phyloP scores from a whole-genome alignment of 2,329 filamentous ascomycete species.

The Exophiala dermatitidis region DNA sequence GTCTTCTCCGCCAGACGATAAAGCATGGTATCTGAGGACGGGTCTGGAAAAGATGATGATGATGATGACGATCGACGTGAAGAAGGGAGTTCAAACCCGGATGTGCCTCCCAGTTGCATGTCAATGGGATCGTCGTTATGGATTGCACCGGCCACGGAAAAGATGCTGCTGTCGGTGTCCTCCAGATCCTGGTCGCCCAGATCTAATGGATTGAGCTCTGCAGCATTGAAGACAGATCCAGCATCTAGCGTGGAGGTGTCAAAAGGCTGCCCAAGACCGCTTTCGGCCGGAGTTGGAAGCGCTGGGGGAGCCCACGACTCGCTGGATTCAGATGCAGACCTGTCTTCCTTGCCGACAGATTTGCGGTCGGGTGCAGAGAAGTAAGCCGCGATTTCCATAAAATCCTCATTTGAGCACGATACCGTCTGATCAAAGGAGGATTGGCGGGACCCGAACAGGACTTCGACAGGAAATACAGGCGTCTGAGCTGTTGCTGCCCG shows the following conservation, averaged over 20 bases:
- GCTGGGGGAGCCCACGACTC: neutral
- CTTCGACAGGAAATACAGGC: neutral
- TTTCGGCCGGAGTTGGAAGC: neutral
- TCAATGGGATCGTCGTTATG: neutral
- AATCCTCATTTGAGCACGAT: neutral
- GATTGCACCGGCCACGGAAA: neutral
- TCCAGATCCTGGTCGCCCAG: neutral
- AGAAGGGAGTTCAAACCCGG: neutral
- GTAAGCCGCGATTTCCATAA: neutral
- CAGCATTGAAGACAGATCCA: neutral
- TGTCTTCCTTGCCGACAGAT: neutral
- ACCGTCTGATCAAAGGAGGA: neutral
- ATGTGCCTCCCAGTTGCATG: neutral
- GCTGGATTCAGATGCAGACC: neutral
- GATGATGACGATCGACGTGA: neutral
- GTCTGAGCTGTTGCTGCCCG: neutral
- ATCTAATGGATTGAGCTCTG: neutral
- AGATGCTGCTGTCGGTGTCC: neutral
- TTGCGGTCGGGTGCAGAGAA: neutral
- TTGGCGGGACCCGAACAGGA: neutral
- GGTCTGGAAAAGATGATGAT: constrained; percentile 5
- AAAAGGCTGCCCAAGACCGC: neutral
- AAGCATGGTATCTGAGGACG: constrained; percentile 2
- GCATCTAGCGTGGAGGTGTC: neutral
- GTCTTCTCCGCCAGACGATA: constrained; percentile 32